phyloP scores from a whole-genome alignment of 176 grass and related monocot species.

The Carex myosuroides region DNA sequence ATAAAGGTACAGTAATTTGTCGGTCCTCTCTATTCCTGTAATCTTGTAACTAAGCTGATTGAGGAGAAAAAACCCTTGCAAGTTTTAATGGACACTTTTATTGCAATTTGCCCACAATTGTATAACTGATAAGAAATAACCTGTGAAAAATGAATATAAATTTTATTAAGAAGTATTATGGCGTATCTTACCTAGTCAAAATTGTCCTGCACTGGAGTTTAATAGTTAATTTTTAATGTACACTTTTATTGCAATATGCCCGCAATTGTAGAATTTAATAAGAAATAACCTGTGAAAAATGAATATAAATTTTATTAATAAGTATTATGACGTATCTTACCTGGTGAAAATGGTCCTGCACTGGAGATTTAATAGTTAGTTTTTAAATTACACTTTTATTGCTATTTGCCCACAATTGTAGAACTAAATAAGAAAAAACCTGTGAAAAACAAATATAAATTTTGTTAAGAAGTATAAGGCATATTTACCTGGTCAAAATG shows the following conservation, averaged over 20 bases:
- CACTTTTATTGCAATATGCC: not conserved
- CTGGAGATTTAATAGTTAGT: not conserved
- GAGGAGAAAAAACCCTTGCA: no score
- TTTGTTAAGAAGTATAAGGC: not conserved
- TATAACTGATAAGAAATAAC: not conserved
- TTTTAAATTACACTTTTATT: not conserved
- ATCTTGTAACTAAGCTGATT: not conserved
- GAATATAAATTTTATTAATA: not conserved
- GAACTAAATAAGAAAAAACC: not conserved
- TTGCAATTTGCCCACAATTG: not conserved
- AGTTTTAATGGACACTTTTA: not conserved
- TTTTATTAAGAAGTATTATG: not conserved
- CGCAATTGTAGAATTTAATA: not conserved
- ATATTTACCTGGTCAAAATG: not conserved
- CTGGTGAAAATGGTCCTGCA: not conserved
- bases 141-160: not conserved
- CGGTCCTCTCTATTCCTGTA: not conserved
- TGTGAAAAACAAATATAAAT: not conserved
- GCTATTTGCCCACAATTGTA: not conserved
- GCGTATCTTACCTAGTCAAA: not conserved
- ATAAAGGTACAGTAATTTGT: not conserved
- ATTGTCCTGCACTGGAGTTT: not conserved
- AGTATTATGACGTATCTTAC: not conserved
- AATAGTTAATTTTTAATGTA: not conserved
- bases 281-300: not conserved